Evolutionary conservation across 352 stramenopile genomes (phyloP).

Genomic region (Globisporangium emineosum): DNA sequence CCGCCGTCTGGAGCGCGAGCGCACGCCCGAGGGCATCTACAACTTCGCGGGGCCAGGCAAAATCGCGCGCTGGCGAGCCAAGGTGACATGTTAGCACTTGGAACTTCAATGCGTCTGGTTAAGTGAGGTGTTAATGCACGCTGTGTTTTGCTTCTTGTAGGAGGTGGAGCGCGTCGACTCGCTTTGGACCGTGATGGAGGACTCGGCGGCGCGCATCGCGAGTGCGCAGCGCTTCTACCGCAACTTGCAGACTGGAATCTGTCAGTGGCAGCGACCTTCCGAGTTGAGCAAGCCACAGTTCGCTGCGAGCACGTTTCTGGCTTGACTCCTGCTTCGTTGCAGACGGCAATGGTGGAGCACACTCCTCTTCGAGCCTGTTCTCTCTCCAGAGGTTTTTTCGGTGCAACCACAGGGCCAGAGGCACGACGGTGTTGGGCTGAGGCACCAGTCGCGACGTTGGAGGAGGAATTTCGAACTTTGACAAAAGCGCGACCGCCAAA

Average conservation of each 20-base stretch:
- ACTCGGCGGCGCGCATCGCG: slow-evolving; percentile 22
- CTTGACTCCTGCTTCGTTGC: no score
- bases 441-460: no score
- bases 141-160: slow-evolving; percentile 5
- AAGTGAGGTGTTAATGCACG: background rate
- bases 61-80: slow-evolving; percentile 36
- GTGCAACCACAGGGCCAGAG: no score
- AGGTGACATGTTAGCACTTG: no score
- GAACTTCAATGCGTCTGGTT: no score
- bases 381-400: no score
- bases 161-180: slow-evolving; percentile 17
- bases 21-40: slow-evolving; percentile 49
- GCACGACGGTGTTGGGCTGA: no score
- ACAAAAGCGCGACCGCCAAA: no score
- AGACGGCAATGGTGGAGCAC: no score
- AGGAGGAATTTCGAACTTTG: no score
- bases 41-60: slow-evolving; percentile 43
- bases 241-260: slow-evolving; percentile 33
- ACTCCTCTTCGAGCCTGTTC: no score
- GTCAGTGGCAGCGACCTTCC: slow-evolving; percentile 39
- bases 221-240: slow-evolving; percentile 45
- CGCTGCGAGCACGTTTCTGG: no score
- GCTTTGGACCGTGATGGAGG: slow-evolving; percentile 49
- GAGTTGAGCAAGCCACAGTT: background rate
- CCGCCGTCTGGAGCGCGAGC: slow-evolving; percentile 45